These are phyloP conservation scores for Exserohilum rostratum DNA, from an alignment of 2,329 filamentous ascomycete species.

Conservation along the genomic window DNA sequence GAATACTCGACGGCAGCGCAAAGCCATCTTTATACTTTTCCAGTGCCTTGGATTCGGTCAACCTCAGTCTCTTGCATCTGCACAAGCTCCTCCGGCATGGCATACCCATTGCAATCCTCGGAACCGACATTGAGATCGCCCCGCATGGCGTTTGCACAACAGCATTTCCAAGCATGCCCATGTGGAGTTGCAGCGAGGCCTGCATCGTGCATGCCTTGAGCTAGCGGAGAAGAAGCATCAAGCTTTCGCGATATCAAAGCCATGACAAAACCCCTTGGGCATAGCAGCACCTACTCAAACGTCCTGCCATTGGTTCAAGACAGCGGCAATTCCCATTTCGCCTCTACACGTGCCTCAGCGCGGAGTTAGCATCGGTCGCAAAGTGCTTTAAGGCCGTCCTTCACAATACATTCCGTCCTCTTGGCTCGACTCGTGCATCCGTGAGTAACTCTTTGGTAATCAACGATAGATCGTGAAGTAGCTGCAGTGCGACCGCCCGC, in stretches of 20 bases:
- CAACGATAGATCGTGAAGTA: not conserved
- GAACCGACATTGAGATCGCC: slow-evolving; percentile 2
- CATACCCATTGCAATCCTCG: not conserved
- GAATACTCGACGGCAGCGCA: slow-evolving; percentile 8
- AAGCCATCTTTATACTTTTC: slow-evolving; percentile 34
- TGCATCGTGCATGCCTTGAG: slow-evolving; percentile 3
- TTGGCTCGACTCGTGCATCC: not conserved
- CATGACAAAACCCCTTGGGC: slow-evolving; percentile 22
- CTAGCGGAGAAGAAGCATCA: not conserved
- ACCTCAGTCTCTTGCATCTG: not conserved
- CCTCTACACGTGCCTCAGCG: not conserved
- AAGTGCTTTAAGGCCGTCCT: not conserved
- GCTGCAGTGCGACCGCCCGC: not conserved
- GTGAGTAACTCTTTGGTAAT: slow-evolving; percentile 33
- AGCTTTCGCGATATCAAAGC: slow-evolving; percentile 7
- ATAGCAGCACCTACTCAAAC: not conserved
- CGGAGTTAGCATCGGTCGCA: not conserved
- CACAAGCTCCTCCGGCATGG: not conserved
- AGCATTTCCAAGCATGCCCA: not conserved
- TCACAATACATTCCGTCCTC: not conserved
- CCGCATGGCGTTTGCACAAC: not conserved
- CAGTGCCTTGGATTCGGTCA: not conserved
- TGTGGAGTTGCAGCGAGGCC: slow-evolving; percentile 8
- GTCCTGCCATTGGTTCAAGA: not conserved
- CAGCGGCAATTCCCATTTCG: not conserved